Base-by-base conservation (phyloP, 805 yeast genomes). In the Monosporozyma aerobia region DNA sequence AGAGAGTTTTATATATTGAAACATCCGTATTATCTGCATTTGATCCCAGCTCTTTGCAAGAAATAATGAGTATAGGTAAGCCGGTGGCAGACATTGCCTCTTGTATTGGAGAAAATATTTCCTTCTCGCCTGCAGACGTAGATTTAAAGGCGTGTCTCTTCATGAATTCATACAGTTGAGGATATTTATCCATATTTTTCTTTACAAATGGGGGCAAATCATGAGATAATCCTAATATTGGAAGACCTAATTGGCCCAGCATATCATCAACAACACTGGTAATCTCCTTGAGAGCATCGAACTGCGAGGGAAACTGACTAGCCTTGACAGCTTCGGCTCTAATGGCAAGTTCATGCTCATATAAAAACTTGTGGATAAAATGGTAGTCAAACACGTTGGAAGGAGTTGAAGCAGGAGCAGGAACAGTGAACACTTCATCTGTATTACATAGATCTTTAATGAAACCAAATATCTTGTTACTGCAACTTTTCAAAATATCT, bases 41-140 rank as follows among this genome's bases (percentile, higher is more conserved):
- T 5, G 60, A 57, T 29, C 57, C 56, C 44, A 78, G 68, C 8
- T 74, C 63, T 9, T 59, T 59, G 55, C 73, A 73, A 43, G 80
- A 77, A 23, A 84, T 57, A 3, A 83, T 80, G 32, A 85, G 69
- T 14, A 82, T 73, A 1, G 90, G 94, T 0, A 78, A 68, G 5
- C 95, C 95, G 59, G 86, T 92, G 41, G 76, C 72, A 40, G 83
- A 79, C 23, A 83, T 79, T 0, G 85, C 78, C 55, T 81, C 87
- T 50, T 77, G 80, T 10, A 86, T 73, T 37, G 81, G 70, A 0
- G 74, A 70, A 13, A n/a, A 13, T 1, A 14, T 27, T 1, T 33
- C 44, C 14, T 76, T 78, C 22, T 70, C 60, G 2, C 73, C 61
- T n/a, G 63, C 56, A 4, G 77, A 78, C 10, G 76, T 67, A 54